Base-by-base conservation (phyloP, 495 filamentous ascomycete species). In the Articulospora tetracladia region DNA sequence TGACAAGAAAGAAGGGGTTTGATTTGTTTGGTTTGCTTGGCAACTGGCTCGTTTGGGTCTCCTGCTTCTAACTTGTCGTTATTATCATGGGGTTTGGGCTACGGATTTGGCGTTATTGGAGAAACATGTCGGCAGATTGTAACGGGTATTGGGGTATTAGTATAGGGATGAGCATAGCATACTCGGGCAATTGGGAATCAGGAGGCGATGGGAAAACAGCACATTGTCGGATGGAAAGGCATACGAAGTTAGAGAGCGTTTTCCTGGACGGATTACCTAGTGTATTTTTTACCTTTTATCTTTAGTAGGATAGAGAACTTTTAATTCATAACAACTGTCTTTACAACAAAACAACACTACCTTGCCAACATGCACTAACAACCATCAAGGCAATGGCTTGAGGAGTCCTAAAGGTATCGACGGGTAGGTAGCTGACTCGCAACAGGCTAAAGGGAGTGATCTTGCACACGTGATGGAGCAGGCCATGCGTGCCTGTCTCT, bases 1-100 rank as follows among this genome's bases (percentile, higher is more conserved):
- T 23, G 12, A 52, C 24, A 25, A 44, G 39, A 4, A 17, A 27
- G 20, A 7, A 17, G 49, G 24, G 19, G 11, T 52, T 30, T 44
- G 1, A 44, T 44, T 44, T 63, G 54, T 50, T 24, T 58, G 20
- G 48, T 15, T 57, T 28, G 56, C 62, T 58, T 56, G 64, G 57
- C 59, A 51, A 46, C 62, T 61, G 59, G 58, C 59, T 62, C 53
- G 46, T 53, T 63, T 48, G 28, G 55, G 53, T 41, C 23, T 57
- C 55, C 47, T 68, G 53, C 51, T 66, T 59, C 58, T 71, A 61
- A 60, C 39, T 56, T 60, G 68, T 70, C 49, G 39, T 19, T 44
- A 44, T 17, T 17, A 44, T 17, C 39, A n/a, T 44, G 10, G 39
- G n/a, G 3, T 8, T 44, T 44, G 39, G 39, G 39, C 3, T 44